phyloP scores from a whole-genome alignment of 2,329 filamentous ascomycete species.

The Cytospora chrysosperma region DNA sequence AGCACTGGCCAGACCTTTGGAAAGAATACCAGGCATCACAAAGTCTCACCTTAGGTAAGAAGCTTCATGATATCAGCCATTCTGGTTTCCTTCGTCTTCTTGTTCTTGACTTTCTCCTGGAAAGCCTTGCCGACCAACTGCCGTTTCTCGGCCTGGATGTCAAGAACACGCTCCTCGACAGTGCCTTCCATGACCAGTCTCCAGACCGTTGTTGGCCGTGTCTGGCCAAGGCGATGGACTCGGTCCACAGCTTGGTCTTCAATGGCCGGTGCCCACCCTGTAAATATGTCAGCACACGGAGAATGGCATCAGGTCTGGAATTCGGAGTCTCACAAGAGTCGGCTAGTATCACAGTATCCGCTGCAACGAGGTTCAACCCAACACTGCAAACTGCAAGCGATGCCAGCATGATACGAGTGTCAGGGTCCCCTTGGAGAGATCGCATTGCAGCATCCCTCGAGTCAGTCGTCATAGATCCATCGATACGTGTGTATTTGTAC shows the following conservation, averaged over 20 bases:
- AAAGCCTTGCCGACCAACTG: slow-evolving; percentile 77
- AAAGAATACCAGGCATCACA: neutral
- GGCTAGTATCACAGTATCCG: slow-evolving; percentile 79
- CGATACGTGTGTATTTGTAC: slow-evolving; percentile 69
- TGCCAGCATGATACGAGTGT: slow-evolving; percentile 75
- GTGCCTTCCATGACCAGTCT: slow-evolving; percentile 76
- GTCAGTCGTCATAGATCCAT: slow-evolving; percentile 72
- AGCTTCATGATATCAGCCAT: slow-evolving; percentile 56
- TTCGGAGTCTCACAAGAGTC: slow-evolving; percentile 61
- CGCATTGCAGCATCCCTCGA: slow-evolving; percentile 71
- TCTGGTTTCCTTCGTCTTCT: slow-evolving; percentile 57
- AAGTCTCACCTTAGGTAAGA: slow-evolving; percentile 29
- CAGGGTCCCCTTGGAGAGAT: slow-evolving; percentile 63
- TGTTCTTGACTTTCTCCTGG: slow-evolving; percentile 63
- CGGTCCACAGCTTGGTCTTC: slow-evolving; percentile 90
- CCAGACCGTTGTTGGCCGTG: slow-evolving; percentile 74
- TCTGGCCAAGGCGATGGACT: slow-evolving; percentile 84
- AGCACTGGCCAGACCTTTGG: neutral
- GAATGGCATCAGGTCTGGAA: neutral
- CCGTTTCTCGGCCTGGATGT: slow-evolving; percentile 77
- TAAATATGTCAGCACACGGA: neutral
- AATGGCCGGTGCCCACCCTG: slow-evolving; percentile 86
- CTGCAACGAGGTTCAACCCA: slow-evolving; percentile 80
- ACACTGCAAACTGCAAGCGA: slow-evolving; percentile 81
- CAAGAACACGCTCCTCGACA: slow-evolving; percentile 78